These are phyloP conservation scores for Penicillium coprophilum DNA, from an alignment of 495 filamentous ascomycete genomes.

Conservation along the genomic window DNA sequence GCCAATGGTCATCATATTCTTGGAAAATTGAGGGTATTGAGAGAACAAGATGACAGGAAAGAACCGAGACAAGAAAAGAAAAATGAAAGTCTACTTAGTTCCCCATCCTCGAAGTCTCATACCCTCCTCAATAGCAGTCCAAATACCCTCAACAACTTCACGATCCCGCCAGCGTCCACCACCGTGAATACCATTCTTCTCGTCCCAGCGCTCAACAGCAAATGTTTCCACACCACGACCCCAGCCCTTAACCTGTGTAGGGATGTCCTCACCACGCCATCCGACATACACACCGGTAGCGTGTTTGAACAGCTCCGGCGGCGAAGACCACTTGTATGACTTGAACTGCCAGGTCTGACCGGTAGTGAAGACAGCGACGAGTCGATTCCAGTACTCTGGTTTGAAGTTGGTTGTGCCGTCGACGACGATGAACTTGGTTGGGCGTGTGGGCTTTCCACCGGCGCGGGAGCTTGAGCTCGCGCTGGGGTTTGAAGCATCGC, in stretches of 20 bases:
- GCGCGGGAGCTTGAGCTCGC: conserved; percentile 24
- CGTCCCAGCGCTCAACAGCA: conserved; percentile 76
- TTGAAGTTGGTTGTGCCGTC: conserved; percentile 92
- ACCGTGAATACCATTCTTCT: conserved; percentile 52
- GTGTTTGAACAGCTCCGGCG: conserved; percentile 84
- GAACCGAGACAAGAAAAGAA: background rate
- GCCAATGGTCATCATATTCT: conserved; percentile 19
- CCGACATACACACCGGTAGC: conserved; percentile 86
- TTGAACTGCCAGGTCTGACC: conserved; percentile 99
- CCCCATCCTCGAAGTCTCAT: conserved; percentile 87
- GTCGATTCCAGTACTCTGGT: conserved; percentile 94
- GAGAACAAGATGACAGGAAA: conserved; percentile 12
- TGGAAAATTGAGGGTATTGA: conserved; percentile 5
- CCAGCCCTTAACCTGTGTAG: conserved; percentile 74
- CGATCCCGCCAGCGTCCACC: conserved; percentile 81
- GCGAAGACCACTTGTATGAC: conserved; percentile 92
- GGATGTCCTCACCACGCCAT: conserved; percentile 81
- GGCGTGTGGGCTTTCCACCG: conserved; percentile 54
- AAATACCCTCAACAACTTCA: conserved; percentile 91
- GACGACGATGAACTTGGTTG: conserved; percentile 88
- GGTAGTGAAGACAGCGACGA: conserved; percentile 97
- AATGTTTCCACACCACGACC: conserved; percentile 76
- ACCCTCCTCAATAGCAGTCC: conserved; percentile 82
- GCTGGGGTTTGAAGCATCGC: conserved; percentile 31
- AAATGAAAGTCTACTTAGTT: conserved; percentile 34